Conservation (phyloP, 768 basidiomycete species). For the Leucogyrophana mollusca region DNA sequence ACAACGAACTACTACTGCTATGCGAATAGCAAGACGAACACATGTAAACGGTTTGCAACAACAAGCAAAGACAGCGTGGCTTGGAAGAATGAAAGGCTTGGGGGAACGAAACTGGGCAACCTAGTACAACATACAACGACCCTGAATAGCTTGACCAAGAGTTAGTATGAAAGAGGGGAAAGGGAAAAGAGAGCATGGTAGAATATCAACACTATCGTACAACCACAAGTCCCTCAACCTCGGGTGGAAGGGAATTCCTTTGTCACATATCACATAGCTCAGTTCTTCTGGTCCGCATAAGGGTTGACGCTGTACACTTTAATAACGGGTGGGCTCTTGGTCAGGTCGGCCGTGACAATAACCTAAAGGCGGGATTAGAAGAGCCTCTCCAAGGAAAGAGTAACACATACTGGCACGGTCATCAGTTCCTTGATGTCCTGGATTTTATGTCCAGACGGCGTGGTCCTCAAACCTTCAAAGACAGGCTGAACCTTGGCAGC, state of each 20-base stretch:
- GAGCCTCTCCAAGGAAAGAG: no score
- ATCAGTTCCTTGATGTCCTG: constrained; percentile 94
- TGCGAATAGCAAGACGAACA: no score
- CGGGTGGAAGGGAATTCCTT: constrained; percentile 3
- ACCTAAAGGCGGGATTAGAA: constrained; percentile 50
- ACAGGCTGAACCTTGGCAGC: constrained; percentile 71
- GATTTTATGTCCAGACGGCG: constrained; percentile 82
- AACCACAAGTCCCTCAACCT: constrained; percentile 13
- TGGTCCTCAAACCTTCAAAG: constrained; percentile 81
- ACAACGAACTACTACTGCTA: constrained; percentile 4
- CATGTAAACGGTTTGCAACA: neutral
- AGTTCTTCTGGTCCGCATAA: constrained; percentile 64
- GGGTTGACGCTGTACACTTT: constrained; percentile 97
- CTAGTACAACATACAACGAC: constrained; percentile 26
- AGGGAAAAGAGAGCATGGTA: constrained; percentile 27
- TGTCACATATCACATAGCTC: constrained; percentile 14
- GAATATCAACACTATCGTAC: constrained; percentile 29
- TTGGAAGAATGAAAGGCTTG: constrained; percentile 15
- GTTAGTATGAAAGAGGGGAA: constrained; percentile 29
- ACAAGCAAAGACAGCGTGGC: neutral
- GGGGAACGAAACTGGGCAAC: constrained; percentile 21
- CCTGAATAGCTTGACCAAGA: constrained; percentile 25
- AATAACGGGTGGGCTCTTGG: constrained; percentile 95
- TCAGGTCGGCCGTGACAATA: constrained; percentile 91
- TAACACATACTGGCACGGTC: constrained; percentile 79